Percentiles rank a stretch among this genome's conserved stretches.
These are phyloP conservation scores for Carex parvula DNA, from an alignment of 176 grass and related monocot species.

Conservation along the genomic window DNA sequence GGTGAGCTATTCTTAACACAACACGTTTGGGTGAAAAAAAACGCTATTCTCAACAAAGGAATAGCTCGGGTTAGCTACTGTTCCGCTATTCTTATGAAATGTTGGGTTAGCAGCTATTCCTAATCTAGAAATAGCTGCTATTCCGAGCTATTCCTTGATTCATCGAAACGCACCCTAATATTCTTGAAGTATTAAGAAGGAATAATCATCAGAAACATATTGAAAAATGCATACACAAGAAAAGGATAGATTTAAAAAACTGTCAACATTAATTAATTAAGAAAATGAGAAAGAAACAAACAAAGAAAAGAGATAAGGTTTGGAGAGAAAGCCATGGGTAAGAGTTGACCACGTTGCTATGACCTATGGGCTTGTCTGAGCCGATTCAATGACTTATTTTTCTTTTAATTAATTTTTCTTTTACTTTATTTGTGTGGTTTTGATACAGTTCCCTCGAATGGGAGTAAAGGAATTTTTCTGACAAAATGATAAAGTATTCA, in stretches of 20 bases:
- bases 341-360: neutral
- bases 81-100: no score
- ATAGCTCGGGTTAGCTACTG: no score
- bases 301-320: neutral
- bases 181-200: neutral
- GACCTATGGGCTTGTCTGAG: neutral
- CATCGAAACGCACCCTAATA: no score
- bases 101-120: no score
- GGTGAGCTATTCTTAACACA: no score
- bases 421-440: neutral
- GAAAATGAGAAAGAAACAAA: neutral
- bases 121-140: no score
- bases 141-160: no score
- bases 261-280: slow-evolving; percentile 22
- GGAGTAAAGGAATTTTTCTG: neutral
- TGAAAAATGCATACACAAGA: slow-evolving; percentile 9
- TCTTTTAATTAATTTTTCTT: neutral
- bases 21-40: no score
- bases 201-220: neutral
- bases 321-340: slow-evolving; percentile 8
- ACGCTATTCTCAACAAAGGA: no score
- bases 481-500: neutral
- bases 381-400: neutral
- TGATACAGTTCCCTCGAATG: neutral
- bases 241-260: slow-evolving; percentile 10